A percentile compares a stretch with the other conserved stretches of the same genome.
phyloP scores from a whole-genome alignment of 768 basidiomycete species.

The Antrodiella citrinella region DNA sequence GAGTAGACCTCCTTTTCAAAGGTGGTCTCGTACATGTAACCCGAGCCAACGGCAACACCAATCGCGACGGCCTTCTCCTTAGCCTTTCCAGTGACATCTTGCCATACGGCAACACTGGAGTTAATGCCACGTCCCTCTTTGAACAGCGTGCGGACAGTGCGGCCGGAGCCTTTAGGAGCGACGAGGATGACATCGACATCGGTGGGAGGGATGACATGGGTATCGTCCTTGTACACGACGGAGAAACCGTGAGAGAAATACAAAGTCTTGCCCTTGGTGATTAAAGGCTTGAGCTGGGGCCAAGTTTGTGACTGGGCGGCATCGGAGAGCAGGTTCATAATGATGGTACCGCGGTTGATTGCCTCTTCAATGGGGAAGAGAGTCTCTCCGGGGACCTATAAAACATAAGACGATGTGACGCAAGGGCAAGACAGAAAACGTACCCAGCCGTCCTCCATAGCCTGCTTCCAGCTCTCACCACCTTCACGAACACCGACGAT shows the following conservation, averaged over 20 bases:
- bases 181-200: conserved; percentile 99
- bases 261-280: conserved; percentile 99
- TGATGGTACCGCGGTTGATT: conserved; percentile 90
- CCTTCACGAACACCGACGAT: conserved; percentile 96
- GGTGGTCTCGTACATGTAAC: conserved; percentile 98
- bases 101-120: conserved; percentile 89
- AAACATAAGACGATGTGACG: conserved; percentile 2
- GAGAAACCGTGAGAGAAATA: conserved; percentile 99
- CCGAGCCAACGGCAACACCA: conserved; percentile 91
- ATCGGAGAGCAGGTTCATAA: conserved; percentile 99
- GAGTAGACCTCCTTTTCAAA: conserved; percentile 99
- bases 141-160: conserved; percentile 98
- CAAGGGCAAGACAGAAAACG: conserved; percentile 17
- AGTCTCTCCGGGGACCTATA: conserved; percentile 87
- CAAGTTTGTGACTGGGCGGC: conserved; percentile 98
- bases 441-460: conserved; percentile 93
- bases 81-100: conserved; percentile 97
- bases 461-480: conserved; percentile 96
- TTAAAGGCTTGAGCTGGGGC: conserved; percentile 81
- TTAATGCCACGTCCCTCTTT: conserved; percentile 99
- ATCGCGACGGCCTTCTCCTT: conserved; percentile 95
- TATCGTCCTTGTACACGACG: conserved; percentile 96
- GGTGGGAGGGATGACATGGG: conserved; percentile 81
- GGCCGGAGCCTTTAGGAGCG: conserved; percentile 97
- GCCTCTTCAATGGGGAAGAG: conserved; percentile 99